phyloP scores from a whole-genome alignment of 1,139 yeast species.

The Candida sanyaensis region DNA sequence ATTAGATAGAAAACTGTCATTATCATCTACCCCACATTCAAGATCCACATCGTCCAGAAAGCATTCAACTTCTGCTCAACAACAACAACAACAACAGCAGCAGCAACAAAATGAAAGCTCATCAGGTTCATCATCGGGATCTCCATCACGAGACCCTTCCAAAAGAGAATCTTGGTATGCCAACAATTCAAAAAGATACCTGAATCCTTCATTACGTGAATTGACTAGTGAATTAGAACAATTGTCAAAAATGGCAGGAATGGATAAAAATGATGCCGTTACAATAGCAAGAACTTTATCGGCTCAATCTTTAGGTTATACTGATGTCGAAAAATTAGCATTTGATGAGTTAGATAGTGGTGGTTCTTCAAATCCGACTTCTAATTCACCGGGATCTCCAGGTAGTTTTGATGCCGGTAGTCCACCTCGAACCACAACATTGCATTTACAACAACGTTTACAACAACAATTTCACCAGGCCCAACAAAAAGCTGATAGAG shows the following conservation, averaged over 20 bases:
- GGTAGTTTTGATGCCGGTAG: constrained; percentile 4
- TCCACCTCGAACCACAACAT: constrained; percentile 13
- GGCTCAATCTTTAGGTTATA: constrained; percentile 57
- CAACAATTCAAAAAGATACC: constrained; percentile 20
- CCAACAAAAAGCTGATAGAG: constrained; percentile 11
- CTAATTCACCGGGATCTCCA: constrained; percentile 6
- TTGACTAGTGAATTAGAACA: constrained; percentile 67
- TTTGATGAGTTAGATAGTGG: constrained; percentile 33
- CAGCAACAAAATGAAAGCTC: constrained; percentile 1
- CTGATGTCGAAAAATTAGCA: constrained; percentile 52
- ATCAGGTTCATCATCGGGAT: constrained; percentile 13
- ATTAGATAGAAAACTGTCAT: not conserved
- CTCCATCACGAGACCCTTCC: constrained; percentile 14
- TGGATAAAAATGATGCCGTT: constrained; percentile 73
- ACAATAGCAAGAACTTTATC: constrained; percentile 73
- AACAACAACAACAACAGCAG: not conserved
- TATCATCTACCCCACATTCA: not conserved
- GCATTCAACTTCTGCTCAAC: not conserved
- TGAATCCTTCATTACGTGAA: constrained; percentile 64
- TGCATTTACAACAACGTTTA: constrained; percentile 17
- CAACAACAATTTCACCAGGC: constrained; percentile 18
- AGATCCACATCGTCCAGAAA: constrained; percentile 4
- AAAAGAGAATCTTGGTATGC: constrained; percentile 16
- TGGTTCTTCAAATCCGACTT: constrained; percentile 4
- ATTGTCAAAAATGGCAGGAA: constrained; percentile 68